phyloP scores from a whole-genome alignment of 2,329 filamentous ascomycete genomes.

The Nemania bipapillata region DNA sequence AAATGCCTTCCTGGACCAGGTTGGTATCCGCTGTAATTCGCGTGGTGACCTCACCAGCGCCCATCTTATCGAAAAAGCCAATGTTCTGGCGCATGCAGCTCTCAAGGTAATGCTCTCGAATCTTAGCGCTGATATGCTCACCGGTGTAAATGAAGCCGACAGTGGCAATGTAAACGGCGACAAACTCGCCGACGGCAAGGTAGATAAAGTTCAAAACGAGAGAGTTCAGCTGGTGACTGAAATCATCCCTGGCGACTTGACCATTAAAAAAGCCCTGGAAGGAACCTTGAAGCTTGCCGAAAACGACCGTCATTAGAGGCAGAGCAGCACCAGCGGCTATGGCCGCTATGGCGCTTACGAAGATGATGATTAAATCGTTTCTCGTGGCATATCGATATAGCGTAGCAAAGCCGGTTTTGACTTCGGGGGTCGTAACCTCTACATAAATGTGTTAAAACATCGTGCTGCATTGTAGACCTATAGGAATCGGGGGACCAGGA shows the following conservation, averaged over 20 bases:
- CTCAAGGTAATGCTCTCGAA: conserved; percentile 83
- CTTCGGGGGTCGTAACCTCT: conserved; percentile 71
- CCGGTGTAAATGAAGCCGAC: conserved; percentile 90
- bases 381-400: conserved; percentile 77
- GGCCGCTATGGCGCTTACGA: conserved; percentile 69
- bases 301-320: conserved; percentile 83
- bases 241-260: conserved; percentile 62
- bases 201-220: conserved; percentile 87
- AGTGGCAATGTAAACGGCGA: conserved; percentile 80
- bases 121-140: conserved; percentile 80
- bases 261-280: conserved; percentile 73
- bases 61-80: conserved; percentile 91
- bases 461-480: not conserved
- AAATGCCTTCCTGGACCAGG: conserved; percentile 91
- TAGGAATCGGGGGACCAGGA: not conserved
- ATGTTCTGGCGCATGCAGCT: conserved; percentile 90
- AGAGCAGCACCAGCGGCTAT: conserved; percentile 79
- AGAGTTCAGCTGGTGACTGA: conserved; percentile 68
- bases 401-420: conserved; percentile 71
- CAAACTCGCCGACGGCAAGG: conserved; percentile 81
- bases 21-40: conserved; percentile 95
- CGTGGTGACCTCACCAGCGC: conserved; percentile 91
- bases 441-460: conserved; percentile 18
- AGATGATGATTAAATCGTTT: conserved; percentile 72
- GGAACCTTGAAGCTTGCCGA: conserved; percentile 77